These are phyloP conservation scores for Populus davidiana DNA, from an alignment of 345 rosid genomes.

Conservation along the genomic window DNA sequence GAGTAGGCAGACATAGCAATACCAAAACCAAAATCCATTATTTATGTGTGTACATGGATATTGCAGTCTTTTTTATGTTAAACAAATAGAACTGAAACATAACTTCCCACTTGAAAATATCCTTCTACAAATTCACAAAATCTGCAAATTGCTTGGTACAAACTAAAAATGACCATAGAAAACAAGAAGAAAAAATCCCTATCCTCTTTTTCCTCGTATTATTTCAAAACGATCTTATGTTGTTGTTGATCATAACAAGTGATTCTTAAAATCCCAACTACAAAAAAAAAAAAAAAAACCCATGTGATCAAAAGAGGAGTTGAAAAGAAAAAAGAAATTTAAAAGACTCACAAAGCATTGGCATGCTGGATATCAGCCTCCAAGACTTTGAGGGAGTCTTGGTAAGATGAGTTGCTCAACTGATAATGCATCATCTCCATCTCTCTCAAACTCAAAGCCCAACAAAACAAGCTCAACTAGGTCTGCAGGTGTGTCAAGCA, in stretches of 20 bases:
- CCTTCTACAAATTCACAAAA: neutral
- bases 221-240: neutral
- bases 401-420: constrained; percentile 33
- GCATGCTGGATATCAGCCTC: constrained; percentile 91
- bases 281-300: neutral
- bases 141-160: neutral
- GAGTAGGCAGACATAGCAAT: neutral
- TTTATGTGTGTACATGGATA: neutral
- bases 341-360: constrained; percentile 69
- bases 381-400: constrained; percentile 69
- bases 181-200: neutral
- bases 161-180: neutral
- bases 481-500: neutral
- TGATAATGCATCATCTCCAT: constrained; percentile 30
- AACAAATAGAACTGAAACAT: neutral
- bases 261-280: constrained; percentile 3
- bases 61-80: neutral
- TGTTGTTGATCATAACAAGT: neutral
- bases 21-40: constrained; percentile 6
- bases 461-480: neutral
- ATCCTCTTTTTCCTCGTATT: constrained; percentile 5
- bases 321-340: neutral
- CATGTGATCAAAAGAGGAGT: constrained; percentile 9
- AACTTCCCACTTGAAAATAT: neutral
- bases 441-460: neutral